These are phyloP conservation scores for Trichoderma koningii DNA, from an alignment of 2,329 filamentous ascomycete genomes.

Conservation along the genomic window DNA sequence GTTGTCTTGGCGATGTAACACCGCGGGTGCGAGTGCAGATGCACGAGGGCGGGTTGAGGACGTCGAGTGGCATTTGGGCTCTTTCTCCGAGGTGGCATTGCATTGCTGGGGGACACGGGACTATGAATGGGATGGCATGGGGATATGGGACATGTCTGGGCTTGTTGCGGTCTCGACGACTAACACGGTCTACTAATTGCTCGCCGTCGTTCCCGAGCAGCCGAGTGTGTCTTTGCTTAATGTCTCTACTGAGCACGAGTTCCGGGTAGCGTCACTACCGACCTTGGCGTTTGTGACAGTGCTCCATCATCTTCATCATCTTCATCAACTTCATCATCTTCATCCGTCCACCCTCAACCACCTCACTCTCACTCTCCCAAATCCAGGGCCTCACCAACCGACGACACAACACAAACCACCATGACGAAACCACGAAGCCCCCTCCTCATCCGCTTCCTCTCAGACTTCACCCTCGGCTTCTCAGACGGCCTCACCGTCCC, in stretches of 20 bases:
- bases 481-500: conserved; percentile 75
- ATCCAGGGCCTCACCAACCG: background rate
- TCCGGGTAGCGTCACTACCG: background rate
- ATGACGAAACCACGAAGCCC: conserved; percentile 34
- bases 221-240: background rate
- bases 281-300: background rate
- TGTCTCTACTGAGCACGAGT: background rate
- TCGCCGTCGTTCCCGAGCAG: background rate
- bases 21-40: background rate
- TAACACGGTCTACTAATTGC: background rate
- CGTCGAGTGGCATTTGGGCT: too few relatives aligned
- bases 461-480: conserved; percentile 71
- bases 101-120: background rate
- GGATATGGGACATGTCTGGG: too few relatives aligned
- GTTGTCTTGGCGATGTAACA: conserved; percentile 13
- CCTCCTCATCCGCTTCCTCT: conserved; percentile 48
- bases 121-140: background rate
- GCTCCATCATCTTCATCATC: background rate
- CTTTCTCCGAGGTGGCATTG: too few relatives aligned
- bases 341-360: background rate
- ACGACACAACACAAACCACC: conserved; percentile 26
- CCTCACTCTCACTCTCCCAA: too few relatives aligned
- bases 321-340: background rate
- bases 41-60: conserved; percentile 2
- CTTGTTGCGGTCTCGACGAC: background rate